phyloP scores from a whole-genome alignment of 352 stramenopile species.

The Globisporangium canariense region DNA sequence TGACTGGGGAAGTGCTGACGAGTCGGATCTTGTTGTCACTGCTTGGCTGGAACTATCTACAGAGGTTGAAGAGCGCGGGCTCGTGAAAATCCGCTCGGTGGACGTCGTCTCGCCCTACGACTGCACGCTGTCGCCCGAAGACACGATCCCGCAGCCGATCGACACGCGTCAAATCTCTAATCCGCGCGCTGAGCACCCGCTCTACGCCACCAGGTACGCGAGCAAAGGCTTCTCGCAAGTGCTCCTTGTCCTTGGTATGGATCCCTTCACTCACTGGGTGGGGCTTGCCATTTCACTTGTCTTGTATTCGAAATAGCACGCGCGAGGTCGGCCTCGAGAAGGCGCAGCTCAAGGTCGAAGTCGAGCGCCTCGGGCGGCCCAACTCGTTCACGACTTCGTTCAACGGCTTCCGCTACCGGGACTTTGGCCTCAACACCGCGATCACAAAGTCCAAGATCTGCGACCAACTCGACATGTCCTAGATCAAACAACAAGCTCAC shows the following conservation, averaged over 20 bases:
- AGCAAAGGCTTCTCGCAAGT: no score
- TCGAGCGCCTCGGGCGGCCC: conserved; percentile 55
- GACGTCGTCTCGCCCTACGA: conserved; percentile 56
- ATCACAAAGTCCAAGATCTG: conserved; percentile 80
- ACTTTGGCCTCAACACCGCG: conserved; percentile 79
- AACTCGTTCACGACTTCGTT: conserved; percentile 84
- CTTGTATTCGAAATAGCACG: conserved; percentile 16
- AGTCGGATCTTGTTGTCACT: not conserved
- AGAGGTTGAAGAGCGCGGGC: conserved; percentile 57
- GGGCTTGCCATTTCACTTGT: not conserved
- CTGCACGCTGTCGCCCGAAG: conserved; percentile 44
- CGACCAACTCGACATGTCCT: conserved; percentile 55
- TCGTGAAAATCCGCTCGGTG: conserved; percentile 49
- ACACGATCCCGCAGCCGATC: conserved; percentile 45
- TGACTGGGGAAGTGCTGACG: conserved; percentile 4
- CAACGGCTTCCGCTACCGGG: conserved; percentile 81
- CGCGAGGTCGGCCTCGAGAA: conserved; percentile 77
- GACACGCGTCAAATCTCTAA: conserved; percentile 65
- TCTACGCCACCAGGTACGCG: conserved; percentile 67
- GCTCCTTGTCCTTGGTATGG: not conserved
- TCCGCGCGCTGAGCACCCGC: conserved; percentile 51
- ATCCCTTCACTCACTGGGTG: not conserved
- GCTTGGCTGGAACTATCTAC: not conserved
- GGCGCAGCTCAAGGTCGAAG: conserved; percentile 63
- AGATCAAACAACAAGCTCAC: not conserved